A percentile compares a stretch with the other conserved stretches of the same genome.
Evolutionary conservation across 2,329 filamentous ascomycete species (phyloP).

Genomic region (Phaeophleospora eucalypticola): DNA sequence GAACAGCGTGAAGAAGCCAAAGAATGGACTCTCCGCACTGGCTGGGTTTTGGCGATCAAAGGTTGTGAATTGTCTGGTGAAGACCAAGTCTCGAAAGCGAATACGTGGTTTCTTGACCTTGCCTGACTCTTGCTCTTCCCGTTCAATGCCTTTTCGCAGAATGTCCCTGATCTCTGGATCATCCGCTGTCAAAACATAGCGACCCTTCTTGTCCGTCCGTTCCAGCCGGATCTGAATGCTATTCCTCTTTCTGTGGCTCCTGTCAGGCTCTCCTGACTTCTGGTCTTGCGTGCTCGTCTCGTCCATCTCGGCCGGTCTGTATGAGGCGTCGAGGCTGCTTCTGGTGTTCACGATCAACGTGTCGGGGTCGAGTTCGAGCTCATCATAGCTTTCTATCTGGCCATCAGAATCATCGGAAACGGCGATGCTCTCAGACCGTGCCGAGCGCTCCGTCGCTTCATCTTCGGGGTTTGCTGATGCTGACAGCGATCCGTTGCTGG

Average conservation of each 20-base stretch:
- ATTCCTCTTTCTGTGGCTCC: slow-evolving; percentile 27
- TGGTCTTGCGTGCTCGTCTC: slow-evolving; percentile 6
- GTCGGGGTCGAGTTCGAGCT: slow-evolving; percentile 35
- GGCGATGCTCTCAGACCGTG: not conserved
- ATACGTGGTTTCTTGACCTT: slow-evolving; percentile 33
- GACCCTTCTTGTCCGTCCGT: slow-evolving; percentile 43
- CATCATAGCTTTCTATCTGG: slow-evolving; percentile 39
- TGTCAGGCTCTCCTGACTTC: not conserved
- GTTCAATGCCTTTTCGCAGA: slow-evolving; percentile 40
- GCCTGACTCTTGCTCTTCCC: slow-evolving; percentile 35
- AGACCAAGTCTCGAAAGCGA: slow-evolving; percentile 57
- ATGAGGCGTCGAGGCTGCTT: slow-evolving; percentile 23
- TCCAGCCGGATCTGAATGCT: slow-evolving; percentile 48
- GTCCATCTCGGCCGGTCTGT: slow-evolving; percentile 11
- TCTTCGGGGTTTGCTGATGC: not conserved
- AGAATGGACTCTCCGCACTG: slow-evolving; percentile 64
- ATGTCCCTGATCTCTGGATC: slow-evolving; percentile 49
- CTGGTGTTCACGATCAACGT: slow-evolving; percentile 35
- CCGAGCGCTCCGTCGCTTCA: not conserved
- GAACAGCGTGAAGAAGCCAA: slow-evolving; percentile 76
- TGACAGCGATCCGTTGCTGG: not conserved
- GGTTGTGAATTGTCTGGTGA: slow-evolving; percentile 67
- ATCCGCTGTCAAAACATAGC: slow-evolving; percentile 48
- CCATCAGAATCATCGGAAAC: not conserved
- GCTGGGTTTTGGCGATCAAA: slow-evolving; percentile 69